Base-by-base conservation (phyloP, 106 monocot genomes). In the Apostasia ramifera region DNA sequence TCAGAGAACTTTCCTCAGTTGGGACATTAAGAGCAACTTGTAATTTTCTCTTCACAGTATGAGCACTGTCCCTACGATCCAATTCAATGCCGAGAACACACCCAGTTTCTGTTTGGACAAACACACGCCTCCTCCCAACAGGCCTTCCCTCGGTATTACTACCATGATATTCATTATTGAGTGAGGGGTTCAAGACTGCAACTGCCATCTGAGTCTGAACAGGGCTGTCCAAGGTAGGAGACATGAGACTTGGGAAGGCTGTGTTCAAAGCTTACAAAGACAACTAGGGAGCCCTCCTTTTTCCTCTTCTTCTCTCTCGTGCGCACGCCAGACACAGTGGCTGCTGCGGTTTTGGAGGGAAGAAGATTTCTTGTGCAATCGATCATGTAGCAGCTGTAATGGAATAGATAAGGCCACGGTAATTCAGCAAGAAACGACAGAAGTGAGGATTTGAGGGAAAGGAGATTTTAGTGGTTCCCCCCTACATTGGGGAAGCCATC, bases 1-100 rank as follows among this genome's bases (percentile, higher is more conserved):
- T 91, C 3, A 94, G 85, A 6, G 87, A 88, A 74, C 85, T 91
- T 69, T 87, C 87, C 38, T 91, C 94, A 1, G 88, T 85, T 4
- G 90, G 87, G 6, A 91, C 60, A 53, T 91, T 88, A 42, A 91
- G 79, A 26, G 81, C 90, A 39, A 86, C 12, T 76, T 86, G 85
- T 8, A 86, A 72, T 5, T 55, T 73, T 50, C 79, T 75, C 53
- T 86, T 86, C 15, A 86, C 85, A 2, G 85, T 86, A 40, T 82
- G 85, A 10, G 76, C 85, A 66, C 76, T 86, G 79, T 86, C 85
- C 3, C 66, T 37, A 9, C 85, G 74, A 51, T 86, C 85, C 37
- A 86, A 72, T 57, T 86, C 85, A 14, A 86, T 71, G 53, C 75
- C 78, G 48, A 86, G 49, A 55, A 86, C 85, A 45, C 78, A 81